Conservation (phyloP, 1,284 basidiomycete species). For the Ustilago bromivora region DNA sequence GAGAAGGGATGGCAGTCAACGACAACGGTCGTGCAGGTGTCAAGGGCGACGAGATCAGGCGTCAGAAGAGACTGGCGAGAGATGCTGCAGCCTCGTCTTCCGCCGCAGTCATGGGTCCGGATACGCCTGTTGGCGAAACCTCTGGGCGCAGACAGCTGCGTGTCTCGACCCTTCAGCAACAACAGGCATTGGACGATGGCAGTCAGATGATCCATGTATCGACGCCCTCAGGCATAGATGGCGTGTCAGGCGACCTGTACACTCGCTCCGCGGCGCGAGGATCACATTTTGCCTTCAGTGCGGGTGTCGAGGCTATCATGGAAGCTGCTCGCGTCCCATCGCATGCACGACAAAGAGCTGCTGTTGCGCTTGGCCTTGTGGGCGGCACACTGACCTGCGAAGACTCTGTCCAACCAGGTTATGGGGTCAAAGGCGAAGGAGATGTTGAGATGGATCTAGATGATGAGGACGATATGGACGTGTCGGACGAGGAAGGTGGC, state of each 20-base stretch:
- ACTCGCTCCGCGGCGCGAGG: constrained; percentile 24
- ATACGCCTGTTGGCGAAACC: constrained; percentile 1
- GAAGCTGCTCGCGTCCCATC: constrained; percentile 42
- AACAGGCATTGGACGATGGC: constrained; percentile 13
- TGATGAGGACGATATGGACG: constrained; percentile 36
- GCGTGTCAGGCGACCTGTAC: constrained; percentile 8
- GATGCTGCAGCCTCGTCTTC: constrained; percentile 21
- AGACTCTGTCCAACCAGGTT: constrained; percentile 25
- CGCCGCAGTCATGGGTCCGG: neutral
- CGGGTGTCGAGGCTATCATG: constrained; percentile 43
- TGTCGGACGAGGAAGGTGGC: constrained; percentile 28
- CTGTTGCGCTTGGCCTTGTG: constrained; percentile 38
- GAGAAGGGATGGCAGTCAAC: constrained; percentile 59
- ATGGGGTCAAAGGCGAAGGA: constrained; percentile 15
- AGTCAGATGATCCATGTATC: constrained; percentile 8
- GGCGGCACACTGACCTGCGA: constrained; percentile 34
- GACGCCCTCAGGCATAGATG: constrained; percentile 2
- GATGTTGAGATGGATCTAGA: constrained; percentile 40
- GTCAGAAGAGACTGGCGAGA: constrained; percentile 31
- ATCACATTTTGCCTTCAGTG: constrained; percentile 33
- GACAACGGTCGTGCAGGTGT: constrained; percentile 51
- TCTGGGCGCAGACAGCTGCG: constrained; percentile 31
- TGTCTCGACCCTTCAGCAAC: constrained; percentile 14
- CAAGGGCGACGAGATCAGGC: constrained; percentile 41
- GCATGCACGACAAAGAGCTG: constrained; percentile 41